Evolutionary conservation across 2,329 filamentous ascomycete species (phyloP).

Genomic region (Biscogniauxia mediterranea): DNA sequence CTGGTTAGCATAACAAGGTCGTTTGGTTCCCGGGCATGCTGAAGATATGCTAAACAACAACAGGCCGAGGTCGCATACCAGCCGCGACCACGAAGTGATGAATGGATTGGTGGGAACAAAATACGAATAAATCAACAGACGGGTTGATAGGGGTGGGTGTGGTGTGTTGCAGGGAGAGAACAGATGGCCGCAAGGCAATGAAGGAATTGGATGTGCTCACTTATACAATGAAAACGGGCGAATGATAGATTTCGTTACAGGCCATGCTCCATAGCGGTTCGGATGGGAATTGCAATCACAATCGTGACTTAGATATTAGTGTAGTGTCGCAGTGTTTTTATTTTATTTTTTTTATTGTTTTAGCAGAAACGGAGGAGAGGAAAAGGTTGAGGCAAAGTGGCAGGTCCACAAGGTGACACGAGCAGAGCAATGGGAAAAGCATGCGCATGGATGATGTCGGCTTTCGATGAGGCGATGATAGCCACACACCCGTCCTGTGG

Average conservation of each 20-base stretch:
- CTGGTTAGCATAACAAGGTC: conserved; percentile 16
- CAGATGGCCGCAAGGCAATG: not conserved
- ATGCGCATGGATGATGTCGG: not conserved
- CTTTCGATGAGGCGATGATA: not conserved
- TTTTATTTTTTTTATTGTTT: not conserved
- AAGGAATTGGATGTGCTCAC: conserved; percentile 21
- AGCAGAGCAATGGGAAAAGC: not conserved
- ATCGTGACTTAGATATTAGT: conserved; percentile 6
- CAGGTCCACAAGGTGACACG: conserved; percentile 21
- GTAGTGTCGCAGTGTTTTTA: conserved; percentile 14
- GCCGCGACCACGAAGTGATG: not conserved
- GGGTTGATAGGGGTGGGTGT: conserved; percentile 7
- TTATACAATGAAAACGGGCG: conserved; percentile 27
- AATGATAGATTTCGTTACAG: conserved; percentile 25
- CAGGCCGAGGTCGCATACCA: conserved; percentile 13
- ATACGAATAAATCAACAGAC: not conserved
- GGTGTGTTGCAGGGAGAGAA: not conserved
- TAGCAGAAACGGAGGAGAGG: conserved; percentile 4
- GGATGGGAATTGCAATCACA: not conserved
- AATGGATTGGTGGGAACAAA: not conserved
- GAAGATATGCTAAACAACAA: conserved; percentile 7
- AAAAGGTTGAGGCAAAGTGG: conserved; percentile 22
- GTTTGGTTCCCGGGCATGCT: conserved; percentile 1
- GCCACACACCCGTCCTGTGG: not conserved
- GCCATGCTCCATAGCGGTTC: conserved; percentile 21